Evolutionary conservation across 495 filamentous ascomycete species (phyloP), one percentile per base, ranked within the genome.

Genomic region (Bombardia bombarda): DNA sequence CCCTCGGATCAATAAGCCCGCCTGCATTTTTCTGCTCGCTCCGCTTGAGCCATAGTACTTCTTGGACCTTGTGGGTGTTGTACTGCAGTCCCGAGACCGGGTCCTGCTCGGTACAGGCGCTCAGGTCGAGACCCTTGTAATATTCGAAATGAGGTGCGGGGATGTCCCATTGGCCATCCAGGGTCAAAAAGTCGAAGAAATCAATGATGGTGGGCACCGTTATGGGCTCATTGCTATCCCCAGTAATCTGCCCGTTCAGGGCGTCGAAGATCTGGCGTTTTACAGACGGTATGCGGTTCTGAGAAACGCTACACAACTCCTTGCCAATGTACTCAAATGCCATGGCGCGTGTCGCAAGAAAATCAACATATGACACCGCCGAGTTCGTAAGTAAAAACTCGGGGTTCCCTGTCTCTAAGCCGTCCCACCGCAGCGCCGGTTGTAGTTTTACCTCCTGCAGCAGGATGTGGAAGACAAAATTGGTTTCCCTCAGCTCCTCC

Each of bases 161-260:
- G 25, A 73, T 55, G 28, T 68, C 49, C 47, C 71, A 72, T 2
- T 67, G 40, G 32, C 80, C 69, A 32, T 89, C 80, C 7, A 86
- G 60, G 42, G 89, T 82, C 23, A 88, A 71, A 43, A 97, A 95
- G 63, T 97, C 93, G 43, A 95, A 88, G 17, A 96, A 75, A 49
- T 96, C 93, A 60, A 96, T 93, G 12, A 97, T 74, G 5, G 82
- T 84, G 3, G 80, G 74, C 35, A 85, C 83, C 12, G 63, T 55
- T 21, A 80, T 52, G n/a, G 74, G 67, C 31, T 82, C 74, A 7
- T 79, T 77, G 24, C 75, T 74, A 1, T 83, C 77, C 20, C 76
- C 43, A 4, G 69, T 69, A 5, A 88, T 84, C 44, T 74, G 79
- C 19, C 93, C 93, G 17, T 86, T 74, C 25, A 97, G 66, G 0